A percentile compares a stretch with the other conserved stretches of the same genome.
phyloP scores from a whole-genome alignment of 176 grass and related monocot species.

The Oryza punctata region DNA sequence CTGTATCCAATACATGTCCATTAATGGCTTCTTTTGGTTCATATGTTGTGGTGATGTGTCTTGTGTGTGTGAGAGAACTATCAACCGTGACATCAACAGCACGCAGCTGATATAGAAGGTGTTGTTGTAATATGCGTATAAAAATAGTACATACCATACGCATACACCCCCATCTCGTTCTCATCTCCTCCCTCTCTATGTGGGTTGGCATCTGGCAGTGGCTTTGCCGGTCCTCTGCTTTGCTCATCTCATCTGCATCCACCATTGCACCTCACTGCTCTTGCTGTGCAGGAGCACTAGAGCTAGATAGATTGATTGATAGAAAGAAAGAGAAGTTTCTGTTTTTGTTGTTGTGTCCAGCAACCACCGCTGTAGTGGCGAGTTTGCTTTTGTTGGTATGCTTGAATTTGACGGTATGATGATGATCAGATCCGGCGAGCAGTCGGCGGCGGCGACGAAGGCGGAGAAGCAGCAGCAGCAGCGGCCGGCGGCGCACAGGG shows the following conservation, averaged over 20 bases:
- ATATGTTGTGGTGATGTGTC: not conserved
- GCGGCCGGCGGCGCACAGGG: conserved; percentile 16
- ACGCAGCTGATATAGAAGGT: not conserved
- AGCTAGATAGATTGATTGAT: not conserved
- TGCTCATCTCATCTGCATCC: not conserved
- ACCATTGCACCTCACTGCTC: not conserved
- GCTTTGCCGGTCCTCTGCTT: conserved; percentile 16
- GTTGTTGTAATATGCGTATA: conserved; percentile 13
- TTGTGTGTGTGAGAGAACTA: not conserved
- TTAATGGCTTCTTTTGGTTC: not conserved
- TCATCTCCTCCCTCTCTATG: conserved; percentile 12
- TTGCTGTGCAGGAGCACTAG: not conserved
- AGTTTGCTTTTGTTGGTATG: not conserved
- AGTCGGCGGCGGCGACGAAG: not conserved
- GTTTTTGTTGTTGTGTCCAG: not conserved
- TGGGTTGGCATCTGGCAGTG: not conserved
- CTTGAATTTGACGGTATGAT: not conserved
- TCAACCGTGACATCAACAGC: not conserved
- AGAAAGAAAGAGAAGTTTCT: not conserved
- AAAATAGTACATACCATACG: not conserved
- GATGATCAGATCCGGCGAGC: conserved; percentile 58
- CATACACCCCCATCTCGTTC: not conserved
- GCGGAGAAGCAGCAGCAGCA: conserved; percentile 20
- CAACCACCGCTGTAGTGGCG: not conserved
- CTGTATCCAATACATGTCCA: not conserved